These are phyloP conservation scores for Mucor plumbeus DNA, from an alignment of 371 early-diverging fungal species.

Conservation along the genomic window DNA sequence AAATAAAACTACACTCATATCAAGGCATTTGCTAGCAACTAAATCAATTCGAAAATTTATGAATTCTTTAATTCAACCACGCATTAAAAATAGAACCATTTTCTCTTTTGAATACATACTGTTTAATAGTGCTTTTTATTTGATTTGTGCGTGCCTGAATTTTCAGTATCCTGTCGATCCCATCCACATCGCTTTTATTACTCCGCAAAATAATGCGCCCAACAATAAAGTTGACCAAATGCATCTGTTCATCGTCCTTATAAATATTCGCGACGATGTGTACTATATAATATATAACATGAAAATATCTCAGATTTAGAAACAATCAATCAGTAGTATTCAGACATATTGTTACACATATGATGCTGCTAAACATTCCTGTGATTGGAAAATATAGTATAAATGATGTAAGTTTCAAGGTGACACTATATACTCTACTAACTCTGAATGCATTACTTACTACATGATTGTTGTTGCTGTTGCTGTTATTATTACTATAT, in stretches of 20 bases:
- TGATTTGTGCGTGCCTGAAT: neutral
- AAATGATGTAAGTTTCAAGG: slow-evolving; percentile 1
- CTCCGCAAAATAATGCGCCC: neutral
- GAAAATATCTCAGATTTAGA: too few species aligned
- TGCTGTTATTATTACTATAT: neutral
- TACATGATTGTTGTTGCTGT: neutral
- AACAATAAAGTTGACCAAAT: neutral
- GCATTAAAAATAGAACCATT: neutral
- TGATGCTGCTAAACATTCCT: neutral
- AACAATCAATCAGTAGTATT: neutral
- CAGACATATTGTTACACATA: neutral
- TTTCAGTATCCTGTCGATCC: neutral
- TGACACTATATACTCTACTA: neutral
- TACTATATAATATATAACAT: neutral
- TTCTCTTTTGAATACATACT: too few species aligned
- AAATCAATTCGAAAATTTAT: neutral
- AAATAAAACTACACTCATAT: neutral
- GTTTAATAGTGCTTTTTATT: neutral
- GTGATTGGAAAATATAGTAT: neutral
- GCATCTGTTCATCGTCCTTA: neutral
- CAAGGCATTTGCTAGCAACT: neutral
- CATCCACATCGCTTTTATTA: neutral
- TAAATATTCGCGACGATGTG: neutral
- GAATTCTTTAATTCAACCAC: neutral
- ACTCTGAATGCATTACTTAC: neutral